Conservation (phyloP, 257 asterid species). For the Eustoma russellianum region DNA sequence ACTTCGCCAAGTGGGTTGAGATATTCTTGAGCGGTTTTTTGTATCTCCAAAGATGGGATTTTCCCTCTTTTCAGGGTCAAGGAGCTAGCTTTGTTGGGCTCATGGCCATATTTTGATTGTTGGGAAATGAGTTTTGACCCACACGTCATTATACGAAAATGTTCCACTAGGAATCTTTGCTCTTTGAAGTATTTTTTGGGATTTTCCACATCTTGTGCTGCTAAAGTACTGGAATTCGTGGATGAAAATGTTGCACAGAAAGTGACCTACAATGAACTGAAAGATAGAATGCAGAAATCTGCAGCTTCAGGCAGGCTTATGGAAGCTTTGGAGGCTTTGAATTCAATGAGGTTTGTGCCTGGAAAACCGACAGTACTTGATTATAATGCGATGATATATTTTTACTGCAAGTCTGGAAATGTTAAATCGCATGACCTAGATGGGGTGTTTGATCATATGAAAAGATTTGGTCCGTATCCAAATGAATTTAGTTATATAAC, state of each 20-base stretch:
- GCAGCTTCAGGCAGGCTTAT: constrained; percentile 37
- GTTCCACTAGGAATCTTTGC: constrained; percentile 1
- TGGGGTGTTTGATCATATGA: constrained; percentile 38
- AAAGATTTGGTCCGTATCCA: constrained; percentile 45
- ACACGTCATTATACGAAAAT: constrained; percentile 1
- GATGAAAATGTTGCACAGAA: constrained; percentile 11
- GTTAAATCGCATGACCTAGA: constrained; percentile 26
- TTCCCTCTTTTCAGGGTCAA: not conserved
- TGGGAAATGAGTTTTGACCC: constrained; percentile 4
- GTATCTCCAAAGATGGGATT: not conserved
- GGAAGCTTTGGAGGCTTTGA: constrained; percentile 33
- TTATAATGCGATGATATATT: constrained; percentile 40
- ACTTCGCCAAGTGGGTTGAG: too few species aligned
- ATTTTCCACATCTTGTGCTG: constrained; percentile 12
- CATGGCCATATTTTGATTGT: not conserved
- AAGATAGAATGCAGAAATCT: constrained; percentile 32
- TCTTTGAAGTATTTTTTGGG: not conserved
- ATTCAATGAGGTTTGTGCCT: constrained; percentile 27
- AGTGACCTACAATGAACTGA: constrained; percentile 23
- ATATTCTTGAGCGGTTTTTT: not conserved
- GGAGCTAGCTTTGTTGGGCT: not conserved
- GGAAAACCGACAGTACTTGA: constrained; percentile 45
- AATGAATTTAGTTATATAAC: constrained; percentile 37
- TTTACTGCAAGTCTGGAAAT: constrained; percentile 35
- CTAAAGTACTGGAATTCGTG: constrained; percentile 5